Base-by-base conservation (phyloP, 192 early-diverging fungal species). In the Pilaira anomala region DNA sequence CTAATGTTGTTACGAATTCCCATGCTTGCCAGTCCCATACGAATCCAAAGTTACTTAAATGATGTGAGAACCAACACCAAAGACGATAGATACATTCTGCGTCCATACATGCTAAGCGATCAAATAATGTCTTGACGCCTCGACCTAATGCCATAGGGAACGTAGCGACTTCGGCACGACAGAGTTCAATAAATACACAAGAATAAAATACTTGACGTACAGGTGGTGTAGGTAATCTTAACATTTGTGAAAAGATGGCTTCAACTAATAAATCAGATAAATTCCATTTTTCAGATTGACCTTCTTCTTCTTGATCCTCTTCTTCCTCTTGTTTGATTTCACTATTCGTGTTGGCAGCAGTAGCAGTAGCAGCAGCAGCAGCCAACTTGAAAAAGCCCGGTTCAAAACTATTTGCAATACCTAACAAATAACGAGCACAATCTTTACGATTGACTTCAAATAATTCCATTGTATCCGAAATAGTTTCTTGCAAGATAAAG, bases 381-480 rank as follows among this genome's bases (percentile, higher is more conserved):
- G 66, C 18, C 28, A 52, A 18, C 8, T 65, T 71, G 33, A 81
- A 82, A 4, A 70, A 77, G 3, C 74, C 76, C 18, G 72, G 54
- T 22, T 71, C 73, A 44, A 83, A 86, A 2, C 72, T 78, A 54
- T 80, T 76, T 60, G 80, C 75, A 52, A 94, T 74, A 61, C 84
- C 84, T 56, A 92, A 75, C 14, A 96, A 69, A 60, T 88, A 88
- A 46, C 82, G 82, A 59, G 83, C 83, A 65, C 88, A 91, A 75
- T 98, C 95, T 68, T 89, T 93, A 73, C 96, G 97, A 78, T 99
- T 99, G 56, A 85, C 84, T 54, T 93, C 90, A 48, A 94, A 92
- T 52, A 94, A 78, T 36, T 85, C 74, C 14, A 97, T 68, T 8
- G 88, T 88, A 71, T 99, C 97, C 3, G 77, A 66, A 41, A 91